Conservation (phyloP, 2,329 filamentous ascomycete species). For the Rasamsonia emersonii region DNA sequence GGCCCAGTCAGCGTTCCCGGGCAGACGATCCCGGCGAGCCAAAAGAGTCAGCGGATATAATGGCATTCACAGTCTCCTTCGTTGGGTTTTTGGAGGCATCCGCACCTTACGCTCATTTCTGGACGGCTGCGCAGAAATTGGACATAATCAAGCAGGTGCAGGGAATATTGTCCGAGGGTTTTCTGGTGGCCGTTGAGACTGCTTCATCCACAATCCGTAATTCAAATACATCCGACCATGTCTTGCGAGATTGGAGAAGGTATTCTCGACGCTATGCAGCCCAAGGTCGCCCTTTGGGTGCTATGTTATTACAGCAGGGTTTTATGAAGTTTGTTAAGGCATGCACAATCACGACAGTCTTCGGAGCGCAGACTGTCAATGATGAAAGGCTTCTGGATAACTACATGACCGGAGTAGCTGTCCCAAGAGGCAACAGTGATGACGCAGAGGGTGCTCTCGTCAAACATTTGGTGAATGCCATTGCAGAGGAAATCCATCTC, state of each 20-base stretch:
- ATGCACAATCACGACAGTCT: conserved; percentile 64
- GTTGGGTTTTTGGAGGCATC: conserved; percentile 82
- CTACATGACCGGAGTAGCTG: conserved; percentile 52
- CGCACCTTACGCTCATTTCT: conserved; percentile 70
- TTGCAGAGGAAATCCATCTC: conserved; percentile 73
- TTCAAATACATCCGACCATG: conserved; percentile 55
- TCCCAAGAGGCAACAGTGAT: conserved; percentile 32
- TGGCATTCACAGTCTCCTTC: conserved; percentile 75
- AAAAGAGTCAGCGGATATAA: conserved; percentile 59
- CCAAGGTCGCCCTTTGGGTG: conserved; percentile 71
- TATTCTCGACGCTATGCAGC: conserved; percentile 76
- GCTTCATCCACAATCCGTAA: conserved; percentile 87
- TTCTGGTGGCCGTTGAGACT: conserved; percentile 78
- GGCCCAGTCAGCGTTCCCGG: conserved; percentile 51
- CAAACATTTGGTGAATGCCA: conserved; percentile 58
- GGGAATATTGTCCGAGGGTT: conserved; percentile 69
- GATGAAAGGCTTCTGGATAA: conserved; percentile 63
- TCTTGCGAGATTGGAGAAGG: conserved; percentile 77
- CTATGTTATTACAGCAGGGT: conserved; percentile 81
- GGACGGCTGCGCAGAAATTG: conserved; percentile 65
- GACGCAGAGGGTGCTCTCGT: conserved; percentile 36
- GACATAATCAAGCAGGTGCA: conserved; percentile 63
- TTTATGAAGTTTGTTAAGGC: conserved; percentile 80
- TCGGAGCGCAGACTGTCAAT: conserved; percentile 51
- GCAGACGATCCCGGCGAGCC: conserved; percentile 24